These are phyloP conservation scores for Clausena lansium DNA, from an alignment of 345 rosid genomes.

Conservation along the genomic window DNA sequence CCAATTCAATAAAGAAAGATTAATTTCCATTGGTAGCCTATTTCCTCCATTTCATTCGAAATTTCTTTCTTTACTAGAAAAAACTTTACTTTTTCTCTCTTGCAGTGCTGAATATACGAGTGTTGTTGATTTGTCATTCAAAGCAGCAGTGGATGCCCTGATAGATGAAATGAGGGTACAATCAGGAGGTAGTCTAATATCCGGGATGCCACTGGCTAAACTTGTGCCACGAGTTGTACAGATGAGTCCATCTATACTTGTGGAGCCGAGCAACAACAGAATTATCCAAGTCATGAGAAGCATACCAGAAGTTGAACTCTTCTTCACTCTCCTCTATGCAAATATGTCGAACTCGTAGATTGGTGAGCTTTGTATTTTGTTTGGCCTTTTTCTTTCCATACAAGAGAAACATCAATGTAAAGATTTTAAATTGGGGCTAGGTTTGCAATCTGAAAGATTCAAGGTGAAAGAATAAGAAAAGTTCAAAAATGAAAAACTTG, in stretches of 20 bases:
- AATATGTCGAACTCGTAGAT: slow-evolving; percentile 49
- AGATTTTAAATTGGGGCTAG: slow-evolving; percentile 14
- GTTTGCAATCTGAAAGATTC: slow-evolving; percentile 9
- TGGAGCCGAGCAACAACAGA: slow-evolving; percentile 61
- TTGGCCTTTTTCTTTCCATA: slow-evolving; percentile 18
- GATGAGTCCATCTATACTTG: slow-evolving; percentile 45
- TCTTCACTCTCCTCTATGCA: slow-evolving; percentile 82
- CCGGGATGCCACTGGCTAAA: slow-evolving; percentile 72
- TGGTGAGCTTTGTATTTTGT: slow-evolving; percentile 24
- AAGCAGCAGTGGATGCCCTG: slow-evolving; percentile 46
- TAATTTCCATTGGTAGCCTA: neutral
- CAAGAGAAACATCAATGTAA: slow-evolving; percentile 17
- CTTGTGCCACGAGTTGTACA: slow-evolving; percentile 75
- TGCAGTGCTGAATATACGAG: slow-evolving; percentile 76
- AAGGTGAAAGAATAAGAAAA: slow-evolving; percentile 6
- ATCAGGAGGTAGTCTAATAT: slow-evolving; percentile 34
- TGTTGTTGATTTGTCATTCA: slow-evolving; percentile 60
- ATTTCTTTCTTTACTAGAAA: neutral
- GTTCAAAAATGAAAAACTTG: neutral
- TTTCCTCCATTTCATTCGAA: neutral
- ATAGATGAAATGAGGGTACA: slow-evolving; percentile 57
- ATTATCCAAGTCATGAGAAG: slow-evolving; percentile 49
- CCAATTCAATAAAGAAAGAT: neutral
- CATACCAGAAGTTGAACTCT: slow-evolving; percentile 70
- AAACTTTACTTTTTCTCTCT: neutral